Base-by-base conservation (phyloP, 352 stramenopile genomes). In the Phytophthora chlamydospora region DNA sequence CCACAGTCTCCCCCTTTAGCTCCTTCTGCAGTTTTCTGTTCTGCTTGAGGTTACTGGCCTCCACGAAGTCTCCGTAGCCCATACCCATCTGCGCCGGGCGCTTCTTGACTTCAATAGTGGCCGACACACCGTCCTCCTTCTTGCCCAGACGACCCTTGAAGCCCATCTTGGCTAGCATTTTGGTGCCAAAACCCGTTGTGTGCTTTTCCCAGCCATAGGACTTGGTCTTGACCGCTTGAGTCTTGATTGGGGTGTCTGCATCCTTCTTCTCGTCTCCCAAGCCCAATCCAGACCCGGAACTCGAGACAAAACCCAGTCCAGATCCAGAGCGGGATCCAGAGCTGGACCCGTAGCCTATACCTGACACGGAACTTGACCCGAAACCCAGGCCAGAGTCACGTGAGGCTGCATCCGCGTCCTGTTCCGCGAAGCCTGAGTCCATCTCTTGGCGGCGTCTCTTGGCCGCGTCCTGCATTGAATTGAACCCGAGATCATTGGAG, bases 151-250 rank as follows among this genome's bases (percentile, higher is more conserved):
- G 93, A 12, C 95, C 95, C 14, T 78, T 91, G 63, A 98, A 99
- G 39, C 96, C 96, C 93, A 99, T 98, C 73, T 98, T 99, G 21
- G 88, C 68, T 47, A 99, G 72, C 73, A 99, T 90, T 72, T 98
- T 98, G 55, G 94, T 89, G 10, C 95, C 96, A 59, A 99, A 98
- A 21, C 95, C 96, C 60, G 97, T 98, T 13, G 95, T 98, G 76
- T 99, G 96, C 71, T 98, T 98, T 79, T 98, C 88, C 96, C 96
- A 99, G 34, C 68, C 48, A 52, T 76, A 87, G 35, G 70, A 82
- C 47, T 77, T 77, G 14, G 17, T 43, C 31, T 71, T 68, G 35
- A 19, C 8, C 16, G n/a, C 27, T 60, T 10, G 55, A 34, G 44
- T 6, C 14, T 35, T 35, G 12, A 14, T 17, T 2, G 42, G 54